Evolutionary conservation across 2,329 filamentous ascomycete genomes (phyloP), one percentile per base, ranked within the genome.

Genomic region (Phoma sp.): DNA sequence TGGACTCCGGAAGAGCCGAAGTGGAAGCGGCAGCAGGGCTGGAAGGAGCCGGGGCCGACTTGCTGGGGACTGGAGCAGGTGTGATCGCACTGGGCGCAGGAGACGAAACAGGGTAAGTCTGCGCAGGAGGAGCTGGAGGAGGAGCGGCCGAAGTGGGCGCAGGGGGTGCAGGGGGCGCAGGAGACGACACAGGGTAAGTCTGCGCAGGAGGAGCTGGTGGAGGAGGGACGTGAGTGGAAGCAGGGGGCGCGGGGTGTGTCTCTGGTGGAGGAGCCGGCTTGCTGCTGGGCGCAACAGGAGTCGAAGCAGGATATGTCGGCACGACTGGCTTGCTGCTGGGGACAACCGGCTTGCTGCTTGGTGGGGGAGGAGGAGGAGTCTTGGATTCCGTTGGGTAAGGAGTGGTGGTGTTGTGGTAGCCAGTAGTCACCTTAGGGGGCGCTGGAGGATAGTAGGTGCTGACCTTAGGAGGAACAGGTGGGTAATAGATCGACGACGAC

Each of bases 1-100:
- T 68, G 61, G 53, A 69, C 58, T 64, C 47, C 0, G 65, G 21
- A 5, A 57, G 54, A 11, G 48, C 45, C 12, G 53, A 48, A 7
- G 53, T 46, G 29, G 61, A n/a, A n/a, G n/a, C 54, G 5, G 53
- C 38, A 17, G 62, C 46, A 9, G 57, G 40, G 20, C 39, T 40
- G 3, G 51, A 49, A 14, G 50, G 32, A 26, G 42, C 36, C 7
- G 56, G 57, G 5, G 38, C 20, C 47, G 56, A 34, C 49, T 38
- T 18, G 47, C 42, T 37, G 49, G 52, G 43, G 20, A 48, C 50
- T 14, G 58, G 54, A 5, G 38, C 36, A 32, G 54, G 48, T 46
- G 36, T 15, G 45, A 32, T 29, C 45, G 46, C 28, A 18, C 52
- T 45, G 18, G 56, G 53, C 7, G 36, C 29, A 21, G 54, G 47